phyloP scores from a whole-genome alignment of 768 basidiomycete genomes.

The Lactarius evosmus region DNA sequence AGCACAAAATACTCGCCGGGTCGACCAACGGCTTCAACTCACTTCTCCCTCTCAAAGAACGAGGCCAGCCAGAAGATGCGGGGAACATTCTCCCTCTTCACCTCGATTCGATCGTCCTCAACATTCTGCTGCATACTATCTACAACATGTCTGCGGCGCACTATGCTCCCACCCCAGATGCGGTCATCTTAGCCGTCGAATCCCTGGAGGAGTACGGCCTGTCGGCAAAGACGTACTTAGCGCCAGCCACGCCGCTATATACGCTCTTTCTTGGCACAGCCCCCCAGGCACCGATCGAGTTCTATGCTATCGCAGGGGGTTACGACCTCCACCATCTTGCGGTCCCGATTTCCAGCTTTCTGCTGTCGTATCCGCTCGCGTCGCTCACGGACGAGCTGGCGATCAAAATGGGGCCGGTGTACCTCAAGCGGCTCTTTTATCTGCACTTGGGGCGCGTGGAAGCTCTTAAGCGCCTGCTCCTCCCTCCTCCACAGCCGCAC shows the following conservation, averaged over 20 bases:
- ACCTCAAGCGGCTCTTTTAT: slow-evolving; percentile 79
- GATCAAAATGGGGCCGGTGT: slow-evolving; percentile 65
- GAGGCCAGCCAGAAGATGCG: slow-evolving; percentile 37
- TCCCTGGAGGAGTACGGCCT: slow-evolving; percentile 61
- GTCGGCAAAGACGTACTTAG: slow-evolving; percentile 44
- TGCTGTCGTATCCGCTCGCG: slow-evolving; percentile 67
- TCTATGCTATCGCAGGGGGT: slow-evolving; percentile 68
- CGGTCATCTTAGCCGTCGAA: slow-evolving; percentile 54
- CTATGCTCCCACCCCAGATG: slow-evolving; percentile 65
- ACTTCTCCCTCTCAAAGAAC: slow-evolving; percentile 47
- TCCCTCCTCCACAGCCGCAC: slow-evolving; percentile 73
- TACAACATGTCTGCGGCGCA: slow-evolving; percentile 74
- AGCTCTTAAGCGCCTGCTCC: slow-evolving; percentile 73
- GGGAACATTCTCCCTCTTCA: slow-evolving; percentile 57
- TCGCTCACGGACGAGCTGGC: slow-evolving; percentile 69
- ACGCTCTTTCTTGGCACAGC: slow-evolving; percentile 62
- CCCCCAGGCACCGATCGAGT: slow-evolving; percentile 62
- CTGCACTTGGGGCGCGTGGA: slow-evolving; percentile 80
- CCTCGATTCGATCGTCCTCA: slow-evolving; percentile 60
- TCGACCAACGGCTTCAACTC: slow-evolving; percentile 66
- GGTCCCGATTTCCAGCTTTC: slow-evolving; percentile 67
- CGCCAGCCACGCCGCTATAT: slow-evolving; percentile 54
- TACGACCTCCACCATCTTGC: slow-evolving; percentile 72
- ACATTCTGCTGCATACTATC: slow-evolving; percentile 67
- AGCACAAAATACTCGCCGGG: slow-evolving; percentile 49